Evolutionary conservation across 768 basidiomycete species (phyloP), one percentile per base, ranked within the genome.

Genomic region (Nidularia pulvinata): DNA sequence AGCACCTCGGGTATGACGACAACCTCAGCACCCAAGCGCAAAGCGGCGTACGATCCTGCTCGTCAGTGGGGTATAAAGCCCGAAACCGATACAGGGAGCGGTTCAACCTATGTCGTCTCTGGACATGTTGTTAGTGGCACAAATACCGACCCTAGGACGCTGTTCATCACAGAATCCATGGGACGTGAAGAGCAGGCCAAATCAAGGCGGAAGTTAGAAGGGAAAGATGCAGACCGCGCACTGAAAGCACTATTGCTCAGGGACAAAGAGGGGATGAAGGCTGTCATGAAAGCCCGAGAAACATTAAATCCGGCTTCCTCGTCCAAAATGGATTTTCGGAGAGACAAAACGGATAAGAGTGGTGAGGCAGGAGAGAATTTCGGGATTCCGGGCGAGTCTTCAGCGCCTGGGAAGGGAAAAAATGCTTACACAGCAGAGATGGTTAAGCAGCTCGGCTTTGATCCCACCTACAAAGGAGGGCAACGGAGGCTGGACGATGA

Each of bases 161-260:
- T 89, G 59, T 86, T 81, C 56, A 63, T 85, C 3, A 65, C 77
- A 1, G 95, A 96, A 69, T 84, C 75, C 53, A 75, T 95, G 37
- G 93, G 93, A 1, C 77, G 94, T 14, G 88, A 88, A 51, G 87
- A 88, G 2, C 90, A 93, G 61, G 89, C 88, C 16, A 88, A 79
- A 61, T 84, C 88, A 5, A 84, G 84, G 57, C 81, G 93, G 45
- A 79, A 79, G 63, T 57, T 81, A 10, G 78, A 76, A 30, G 25
- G 25, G 7, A 77, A 79, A 53, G 82, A 87, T 47, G 76, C 81
- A 2, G 93, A 95, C 52, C 72, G 69, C 39, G 74, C 78, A 19
- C 66, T 95, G 59, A 78, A 85, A 66, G 65, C 67, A 37, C 67
- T 94, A 39, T 63, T 93, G 56, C 75, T 81, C 57, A 71, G 81